Conservation (phyloP, 352 stramenopile genomes). For the Phytophthora megakarya region DNA sequence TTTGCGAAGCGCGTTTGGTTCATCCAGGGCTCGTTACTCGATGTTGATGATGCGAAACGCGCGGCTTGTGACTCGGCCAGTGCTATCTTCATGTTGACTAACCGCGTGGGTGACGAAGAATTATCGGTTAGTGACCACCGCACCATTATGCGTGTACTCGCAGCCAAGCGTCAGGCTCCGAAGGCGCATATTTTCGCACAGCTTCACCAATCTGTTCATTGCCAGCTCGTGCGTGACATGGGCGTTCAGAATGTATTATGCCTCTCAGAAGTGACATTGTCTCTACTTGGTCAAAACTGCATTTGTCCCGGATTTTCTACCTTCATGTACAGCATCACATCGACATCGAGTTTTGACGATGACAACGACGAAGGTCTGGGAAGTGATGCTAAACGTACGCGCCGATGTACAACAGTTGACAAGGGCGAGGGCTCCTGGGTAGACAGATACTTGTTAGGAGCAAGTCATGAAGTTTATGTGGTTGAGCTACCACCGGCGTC, state of each 20-base stretch:
- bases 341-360: constrained; percentile 71
- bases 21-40: constrained; percentile 79
- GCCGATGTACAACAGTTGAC: constrained; percentile 32
- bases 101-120: constrained; percentile 69
- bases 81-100: constrained; percentile 82
- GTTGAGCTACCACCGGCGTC: constrained; percentile 57
- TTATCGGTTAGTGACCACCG: constrained; percentile 74
- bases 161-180: constrained; percentile 68
- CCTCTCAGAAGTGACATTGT: constrained; percentile 82
- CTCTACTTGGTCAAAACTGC: constrained; percentile 84
- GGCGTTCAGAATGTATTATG: constrained; percentile 81
- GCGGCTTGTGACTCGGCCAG: constrained; percentile 65
- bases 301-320: constrained; percentile 87
- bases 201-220: constrained; percentile 79
- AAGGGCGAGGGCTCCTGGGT: constrained; percentile 60
- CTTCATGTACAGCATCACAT: constrained; percentile 88
- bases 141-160: constrained; percentile 81
- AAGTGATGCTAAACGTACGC: constrained; percentile 34
- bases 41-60: constrained; percentile 78
- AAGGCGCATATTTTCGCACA: constrained; percentile 64
- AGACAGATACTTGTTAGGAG: constrained; percentile 71
- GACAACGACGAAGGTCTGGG: constrained; percentile 43
- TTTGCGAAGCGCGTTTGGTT: constrained; percentile 85
- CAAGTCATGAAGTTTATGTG: constrained; percentile 84
- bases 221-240: constrained; percentile 74